Evolutionary conservation across 78 protist species (phyloP).

Genomic region (Dictyostelium discoideum): DNA sequence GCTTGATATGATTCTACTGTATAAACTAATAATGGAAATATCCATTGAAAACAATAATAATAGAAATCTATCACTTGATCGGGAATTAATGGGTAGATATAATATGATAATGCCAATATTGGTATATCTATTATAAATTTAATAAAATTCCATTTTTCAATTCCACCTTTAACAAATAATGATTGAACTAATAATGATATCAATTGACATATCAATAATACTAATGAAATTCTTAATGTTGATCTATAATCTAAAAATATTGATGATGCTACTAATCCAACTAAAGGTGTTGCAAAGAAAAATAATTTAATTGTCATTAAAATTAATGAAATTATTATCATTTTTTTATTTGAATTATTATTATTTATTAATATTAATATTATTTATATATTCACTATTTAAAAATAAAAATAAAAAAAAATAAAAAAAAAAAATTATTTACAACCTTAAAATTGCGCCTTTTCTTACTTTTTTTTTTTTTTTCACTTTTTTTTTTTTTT

Average conservation of each 20-base stretch:
- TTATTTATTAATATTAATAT: background rate
- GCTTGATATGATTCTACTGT: conserved; percentile 4
- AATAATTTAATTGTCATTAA: background rate
- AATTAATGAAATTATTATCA: background rate
- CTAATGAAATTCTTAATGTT: background rate
- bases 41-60: conserved; percentile 1
- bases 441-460: background rate
- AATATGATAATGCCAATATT: background rate
- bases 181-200: conserved; percentile 8
- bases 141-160: background rate
- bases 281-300: background rate
- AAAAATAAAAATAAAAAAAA: no score
- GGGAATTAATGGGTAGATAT: background rate
- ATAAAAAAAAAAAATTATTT: no score
- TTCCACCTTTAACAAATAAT: background rate
- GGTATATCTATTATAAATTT: conserved; percentile 7
- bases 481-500: no score
- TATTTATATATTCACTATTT: background rate
- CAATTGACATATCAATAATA: background rate
- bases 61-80: background rate
- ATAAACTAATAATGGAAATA: conserved; percentile 6
- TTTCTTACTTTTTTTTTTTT: no score
- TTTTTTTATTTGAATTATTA: background rate
- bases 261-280: background rate
- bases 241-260: background rate